Evolutionary conservation across 345 rosid species (phyloP).

Genomic region (Viola odorata): DNA sequence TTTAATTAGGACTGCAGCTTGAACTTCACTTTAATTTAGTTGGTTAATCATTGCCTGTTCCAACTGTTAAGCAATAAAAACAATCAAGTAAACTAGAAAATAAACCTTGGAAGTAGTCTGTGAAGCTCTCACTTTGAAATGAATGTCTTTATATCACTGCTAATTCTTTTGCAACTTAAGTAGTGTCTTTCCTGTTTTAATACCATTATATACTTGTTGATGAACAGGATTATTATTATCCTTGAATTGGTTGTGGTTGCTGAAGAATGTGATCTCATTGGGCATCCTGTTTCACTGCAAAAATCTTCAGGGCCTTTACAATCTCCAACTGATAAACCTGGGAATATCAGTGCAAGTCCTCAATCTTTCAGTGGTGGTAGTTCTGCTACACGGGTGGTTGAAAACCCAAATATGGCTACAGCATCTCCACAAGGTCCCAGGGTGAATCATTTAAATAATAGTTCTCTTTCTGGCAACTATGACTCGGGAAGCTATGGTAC

Average conservation of each 20-base stretch:
- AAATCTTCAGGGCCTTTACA: conserved; percentile 28
- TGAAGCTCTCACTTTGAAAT: not conserved
- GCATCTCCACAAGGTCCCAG: conserved; percentile 33
- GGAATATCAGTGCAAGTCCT: conserved; percentile 11
- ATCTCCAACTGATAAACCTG: conserved; percentile 28
- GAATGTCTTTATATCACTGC: not conserved
- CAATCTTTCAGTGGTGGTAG: conserved; percentile 27
- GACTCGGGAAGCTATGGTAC: conserved; percentile 35
- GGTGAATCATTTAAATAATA: conserved; percentile 25
- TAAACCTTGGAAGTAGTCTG: too few species aligned
- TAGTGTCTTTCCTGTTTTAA: not conserved
- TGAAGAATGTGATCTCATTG: conserved; percentile 42
- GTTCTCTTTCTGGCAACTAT: conserved; percentile 21
- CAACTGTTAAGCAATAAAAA: too few species aligned
- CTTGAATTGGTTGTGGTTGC: conserved; percentile 48
- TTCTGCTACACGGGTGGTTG: conserved; percentile 18
- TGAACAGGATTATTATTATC: conserved; percentile 63
- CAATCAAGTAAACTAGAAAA: too few species aligned
- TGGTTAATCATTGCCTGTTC: too few species aligned
- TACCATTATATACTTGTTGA: conserved; percentile 11
- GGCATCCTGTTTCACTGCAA: conserved; percentile 35
- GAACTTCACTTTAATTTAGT: too few species aligned
- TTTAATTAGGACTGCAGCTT: too few species aligned
- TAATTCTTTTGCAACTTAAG: not conserved
- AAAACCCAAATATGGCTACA: conserved; percentile 26